A percentile compares a stretch with the other conserved stretches of the same genome.
Conservation (phyloP, 257 asterid genomes). For the Ligustrum vulgare region DNA sequence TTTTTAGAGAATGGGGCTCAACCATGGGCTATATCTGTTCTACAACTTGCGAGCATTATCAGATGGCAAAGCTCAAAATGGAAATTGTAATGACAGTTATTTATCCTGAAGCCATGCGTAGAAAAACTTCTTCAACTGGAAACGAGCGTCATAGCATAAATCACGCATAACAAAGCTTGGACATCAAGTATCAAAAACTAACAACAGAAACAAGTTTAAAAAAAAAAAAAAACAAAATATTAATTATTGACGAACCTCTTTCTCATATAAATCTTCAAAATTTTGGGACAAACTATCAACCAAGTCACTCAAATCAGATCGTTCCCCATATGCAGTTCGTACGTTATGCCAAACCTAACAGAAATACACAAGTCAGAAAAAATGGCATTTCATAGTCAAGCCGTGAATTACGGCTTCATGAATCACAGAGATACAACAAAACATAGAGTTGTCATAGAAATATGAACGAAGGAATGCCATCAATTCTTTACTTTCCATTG, state of each 20-base stretch:
- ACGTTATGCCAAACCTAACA: constrained; percentile 82
- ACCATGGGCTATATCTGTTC: not conserved
- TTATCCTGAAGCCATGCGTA: not conserved
- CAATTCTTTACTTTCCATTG: not conserved
- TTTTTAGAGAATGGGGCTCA: too few relatives aligned
- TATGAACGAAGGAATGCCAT: not conserved
- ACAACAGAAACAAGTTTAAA: constrained; percentile 1
- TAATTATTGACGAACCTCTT: constrained; percentile 58
- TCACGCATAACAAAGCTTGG: not conserved
- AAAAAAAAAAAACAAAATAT: constrained; percentile 24
- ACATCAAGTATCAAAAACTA: not conserved
- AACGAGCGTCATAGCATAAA: not conserved
- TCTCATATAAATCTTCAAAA: constrained; percentile 72
- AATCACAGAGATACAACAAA: not conserved
- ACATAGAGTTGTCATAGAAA: not conserved
- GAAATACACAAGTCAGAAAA: constrained; percentile 20
- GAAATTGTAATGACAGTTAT: not conserved
- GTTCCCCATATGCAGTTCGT: constrained; percentile 68
- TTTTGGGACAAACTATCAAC: constrained; percentile 62
- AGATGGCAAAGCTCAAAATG: not conserved
- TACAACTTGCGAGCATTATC: not conserved
- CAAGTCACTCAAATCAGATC: constrained; percentile 58
- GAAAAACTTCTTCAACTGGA: not conserved
- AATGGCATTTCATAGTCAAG: not conserved
- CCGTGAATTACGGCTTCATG: not conserved